Base-by-base conservation (phyloP, 345 rosid species). In the Rhizophora apiculata region DNA sequence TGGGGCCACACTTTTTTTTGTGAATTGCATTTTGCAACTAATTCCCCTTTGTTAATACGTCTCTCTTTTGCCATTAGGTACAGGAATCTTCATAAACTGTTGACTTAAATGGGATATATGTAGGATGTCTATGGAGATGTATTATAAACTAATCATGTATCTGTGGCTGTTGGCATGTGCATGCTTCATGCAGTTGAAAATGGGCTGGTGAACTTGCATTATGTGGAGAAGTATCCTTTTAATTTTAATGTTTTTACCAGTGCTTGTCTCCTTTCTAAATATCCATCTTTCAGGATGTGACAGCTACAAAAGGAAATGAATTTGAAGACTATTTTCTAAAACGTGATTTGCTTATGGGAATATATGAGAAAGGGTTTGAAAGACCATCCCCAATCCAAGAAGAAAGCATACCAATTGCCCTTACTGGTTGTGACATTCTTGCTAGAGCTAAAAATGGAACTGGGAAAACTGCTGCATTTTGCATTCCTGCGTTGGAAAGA, bases 361-460 rank as follows among this genome's bases (percentile, higher is more conserved):
- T 96, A 29, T 96, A 90, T 64, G 99, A 96, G 82, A 96, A 96
- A 79, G 99, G 99, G 24, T 96, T 96, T 77, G 98, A 96, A 84
- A 86, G 96, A 72, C 99, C 99, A 37, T 96, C 99, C 70, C 99
- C 99, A 3, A 92, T 96, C 72, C 99, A 96, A 73, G 99, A 96
- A 86, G 99, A 96, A 85, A 96, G 99, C 78, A 96, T 96, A 80
- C 99, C 99, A 24, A 92, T 96, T 83, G 99, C 99, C 72, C 86
- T 96, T 77, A 92, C 98, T 30, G 99, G 99, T 64, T 86, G 99
- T 68, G 98, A 96, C 78, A 92, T 96, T 82, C 97, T 96, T 73
- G 99, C 99, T 67, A 89, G 99, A 87, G 98, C 99, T 36, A 96
- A 96, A 82, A 92, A 96, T 79, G 99, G 99, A 21, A 96, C 99